These are phyloP conservation scores for Oldenlandia corymbosa DNA, from an alignment of 257 asterid species.

Conservation along the genomic window DNA sequence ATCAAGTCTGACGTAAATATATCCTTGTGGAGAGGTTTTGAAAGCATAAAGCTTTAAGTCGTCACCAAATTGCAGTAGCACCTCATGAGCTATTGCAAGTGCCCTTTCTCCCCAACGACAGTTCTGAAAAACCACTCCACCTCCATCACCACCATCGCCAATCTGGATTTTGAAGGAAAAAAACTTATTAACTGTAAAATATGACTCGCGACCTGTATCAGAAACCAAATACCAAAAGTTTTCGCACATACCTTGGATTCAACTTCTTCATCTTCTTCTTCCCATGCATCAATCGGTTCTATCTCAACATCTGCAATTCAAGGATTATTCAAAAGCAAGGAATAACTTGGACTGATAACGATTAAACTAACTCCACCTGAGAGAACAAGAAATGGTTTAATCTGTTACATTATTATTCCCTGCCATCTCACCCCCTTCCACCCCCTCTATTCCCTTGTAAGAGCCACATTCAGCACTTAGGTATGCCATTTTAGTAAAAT, in stretches of 20 bases:
- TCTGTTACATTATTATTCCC: not conserved
- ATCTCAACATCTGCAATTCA: constrained; percentile 43
- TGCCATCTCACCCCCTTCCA: no score
- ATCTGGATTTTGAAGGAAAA: constrained; percentile 30
- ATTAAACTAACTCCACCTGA: not conserved
- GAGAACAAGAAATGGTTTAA: not conserved
- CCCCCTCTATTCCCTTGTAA: no score
- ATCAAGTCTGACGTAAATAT: constrained; percentile 81
- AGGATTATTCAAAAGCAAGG: not conserved
- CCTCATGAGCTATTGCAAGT: constrained; percentile 48
- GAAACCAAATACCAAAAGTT: not conserved
- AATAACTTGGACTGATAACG: not conserved
- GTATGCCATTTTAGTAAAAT: not conserved
- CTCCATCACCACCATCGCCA: constrained; percentile 96
- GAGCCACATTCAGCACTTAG: not conserved
- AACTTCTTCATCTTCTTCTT: constrained; percentile 83
- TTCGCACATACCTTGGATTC: constrained; percentile 55
- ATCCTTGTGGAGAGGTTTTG: constrained; percentile 77
- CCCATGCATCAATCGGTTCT: constrained; percentile 87
- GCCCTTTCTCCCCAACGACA: constrained; percentile 86
- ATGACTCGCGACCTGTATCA: not conserved
- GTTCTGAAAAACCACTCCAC: constrained; percentile 64
- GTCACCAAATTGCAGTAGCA: constrained; percentile 49
- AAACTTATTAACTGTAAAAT: not conserved
- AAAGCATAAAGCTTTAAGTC: constrained; percentile 70